Evolutionary conservation across 2,329 filamentous ascomycete genomes (phyloP).

Genomic region (Didymella exigua): DNA sequence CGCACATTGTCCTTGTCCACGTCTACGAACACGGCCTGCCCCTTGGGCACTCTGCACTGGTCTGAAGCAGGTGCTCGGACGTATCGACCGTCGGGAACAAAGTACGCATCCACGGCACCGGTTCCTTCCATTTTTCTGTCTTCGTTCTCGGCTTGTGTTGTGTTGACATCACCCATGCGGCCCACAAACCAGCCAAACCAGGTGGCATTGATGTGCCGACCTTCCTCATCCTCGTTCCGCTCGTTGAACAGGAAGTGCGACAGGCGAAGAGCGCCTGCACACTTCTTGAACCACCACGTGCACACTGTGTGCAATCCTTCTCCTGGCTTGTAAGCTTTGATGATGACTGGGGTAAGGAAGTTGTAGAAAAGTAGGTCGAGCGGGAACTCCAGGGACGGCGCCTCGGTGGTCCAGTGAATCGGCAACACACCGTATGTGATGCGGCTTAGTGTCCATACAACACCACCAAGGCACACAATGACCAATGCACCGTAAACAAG

Average conservation of each 20-base stretch:
- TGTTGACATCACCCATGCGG: conserved; percentile 46
- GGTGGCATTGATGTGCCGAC: conserved; percentile 64
- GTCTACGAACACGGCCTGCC: conserved; percentile 77
- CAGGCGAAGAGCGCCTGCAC: conserved; percentile 77
- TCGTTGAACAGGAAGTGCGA: conserved; percentile 95
- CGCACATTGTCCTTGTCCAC: conserved; percentile 71
- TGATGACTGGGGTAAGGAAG: conserved; percentile 86
- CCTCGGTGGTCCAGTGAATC: conserved; percentile 90
- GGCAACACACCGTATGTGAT: conserved; percentile 76
- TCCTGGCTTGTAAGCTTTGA: conserved; percentile 83
- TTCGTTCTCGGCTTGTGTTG: conserved; percentile 42
- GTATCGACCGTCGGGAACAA: conserved; percentile 77
- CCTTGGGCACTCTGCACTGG: conserved; percentile 91
- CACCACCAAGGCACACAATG: conserved; percentile 88
- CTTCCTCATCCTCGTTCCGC: conserved; percentile 80
- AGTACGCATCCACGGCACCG: conserved; percentile 53
- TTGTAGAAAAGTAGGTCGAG: conserved; percentile 96
- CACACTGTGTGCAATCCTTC: conserved; percentile 85
- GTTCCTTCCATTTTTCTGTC: conserved; percentile 39
- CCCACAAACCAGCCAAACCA: conserved; percentile 64
- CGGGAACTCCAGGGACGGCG: conserved; percentile 91
- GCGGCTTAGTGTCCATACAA: conserved; percentile 86
- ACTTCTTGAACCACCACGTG: conserved; percentile 93
- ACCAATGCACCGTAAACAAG: conserved; percentile 94
- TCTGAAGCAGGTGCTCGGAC: conserved; percentile 94